Conservation (phyloP, 345 rosid species). For the Populus pruinosa region DNA sequence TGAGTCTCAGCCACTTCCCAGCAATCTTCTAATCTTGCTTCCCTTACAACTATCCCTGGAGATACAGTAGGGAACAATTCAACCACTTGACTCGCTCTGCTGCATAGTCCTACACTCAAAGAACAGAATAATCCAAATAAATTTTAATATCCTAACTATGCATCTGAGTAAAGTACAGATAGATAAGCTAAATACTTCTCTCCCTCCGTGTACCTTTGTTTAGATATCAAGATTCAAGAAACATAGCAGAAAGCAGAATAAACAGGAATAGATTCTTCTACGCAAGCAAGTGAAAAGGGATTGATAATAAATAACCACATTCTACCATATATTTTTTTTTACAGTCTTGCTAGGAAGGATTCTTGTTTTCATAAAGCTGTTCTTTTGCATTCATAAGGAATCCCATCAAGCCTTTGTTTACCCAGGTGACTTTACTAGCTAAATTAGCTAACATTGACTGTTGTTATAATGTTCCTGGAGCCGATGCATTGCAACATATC, state of each 20-base stretch:
- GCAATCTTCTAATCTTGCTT: constrained; percentile 86
- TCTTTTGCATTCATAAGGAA: background rate
- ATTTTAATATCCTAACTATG: background rate
- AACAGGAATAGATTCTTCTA: background rate
- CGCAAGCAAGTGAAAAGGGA: background rate
- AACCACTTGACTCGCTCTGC: constrained; percentile 73
- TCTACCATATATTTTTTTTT: background rate
- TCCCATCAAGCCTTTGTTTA: background rate
- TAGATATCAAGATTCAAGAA: no score
- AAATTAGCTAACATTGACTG: background rate
- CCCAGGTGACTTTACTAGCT: background rate
- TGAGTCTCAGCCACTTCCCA: constrained; percentile 99
- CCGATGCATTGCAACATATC: background rate
- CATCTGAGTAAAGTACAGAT: no score
- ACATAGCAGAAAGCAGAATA: no score
- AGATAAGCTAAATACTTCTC: no score
- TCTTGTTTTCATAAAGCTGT: background rate
- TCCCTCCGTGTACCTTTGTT: no score
- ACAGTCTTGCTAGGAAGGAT: background rate
- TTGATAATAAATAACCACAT: background rate
- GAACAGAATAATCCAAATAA: constrained; percentile 3
- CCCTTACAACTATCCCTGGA: constrained; percentile 82
- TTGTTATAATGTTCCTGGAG: background rate
- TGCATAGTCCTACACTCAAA: constrained; percentile 52
- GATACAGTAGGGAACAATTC: constrained; percentile 66